Base-by-base conservation (phyloP, 805 yeast genomes). In the Yamadazyma sp. region DNA sequence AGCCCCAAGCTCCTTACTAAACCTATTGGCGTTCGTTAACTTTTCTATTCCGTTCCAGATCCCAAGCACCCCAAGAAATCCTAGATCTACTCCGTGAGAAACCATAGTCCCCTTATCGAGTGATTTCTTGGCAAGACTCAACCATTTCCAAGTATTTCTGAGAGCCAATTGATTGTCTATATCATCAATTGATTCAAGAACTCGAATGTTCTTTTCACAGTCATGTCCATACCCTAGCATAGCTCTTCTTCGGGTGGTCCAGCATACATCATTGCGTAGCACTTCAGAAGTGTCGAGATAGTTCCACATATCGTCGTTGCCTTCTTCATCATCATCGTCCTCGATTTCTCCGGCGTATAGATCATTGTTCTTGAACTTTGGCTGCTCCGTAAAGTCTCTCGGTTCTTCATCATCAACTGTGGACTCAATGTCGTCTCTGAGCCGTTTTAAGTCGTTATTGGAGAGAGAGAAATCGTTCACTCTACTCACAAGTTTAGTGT, bases 71-170 rank as follows among this genome's bases (percentile, higher is more conserved):
- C 99, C 99, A 47, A 84, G 82, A 55, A 77, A 89, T 1, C 95
- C 90, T 21, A 91, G 70, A 54, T 91, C 96, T 25, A 87, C 64
- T 12, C 77, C 81, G 16, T 78, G 80, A 4, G 83, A 72, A 3
- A 77, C 66, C 84, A 86, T 82, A 1, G 82, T 66, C 0, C 86
- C 83, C 34, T 80, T 75, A 13, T 72, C 73, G 3, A 79, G 78
- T 1, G 85, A 71, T 28, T 75, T 77, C 37, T 77, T 73, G 0
- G 95, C 87, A 35, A 85, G 75, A 1, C 78, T 75, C 21, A 91
- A 62, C 98, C 98, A 91, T 53, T 83, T 80, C 98, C 98, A 91
- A 0, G 95, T 83, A 49, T 86, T 82, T 44, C 83, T 67, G 34
- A 83, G 63, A 38, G 59, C 58, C 27, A 58, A 41, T 45, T 77